These are phyloP conservation scores for Paramecium sonneborni DNA, from an alignment of 73 alveolate species.

Conservation along the genomic window DNA sequence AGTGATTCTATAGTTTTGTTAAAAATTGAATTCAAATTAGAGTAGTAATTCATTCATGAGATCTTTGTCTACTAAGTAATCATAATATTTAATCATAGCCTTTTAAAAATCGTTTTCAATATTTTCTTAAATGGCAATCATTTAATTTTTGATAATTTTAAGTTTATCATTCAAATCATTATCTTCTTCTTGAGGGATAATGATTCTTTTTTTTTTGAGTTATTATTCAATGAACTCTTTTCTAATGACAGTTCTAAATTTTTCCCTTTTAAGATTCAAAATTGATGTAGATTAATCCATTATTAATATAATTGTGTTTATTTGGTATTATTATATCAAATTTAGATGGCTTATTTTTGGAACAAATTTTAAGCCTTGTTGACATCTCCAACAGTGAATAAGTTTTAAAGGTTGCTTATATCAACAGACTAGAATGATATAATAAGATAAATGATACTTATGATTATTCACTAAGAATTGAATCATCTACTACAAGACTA, in stretches of 20 bases:
- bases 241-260: neutral
- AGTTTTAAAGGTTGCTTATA: neutral
- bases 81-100: neutral
- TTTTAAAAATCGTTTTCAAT: neutral
- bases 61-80: neutral
- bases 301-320: conserved; percentile 10
- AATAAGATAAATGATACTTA: neutral
- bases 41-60: neutral
- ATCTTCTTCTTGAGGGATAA: neutral
- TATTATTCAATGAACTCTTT: neutral
- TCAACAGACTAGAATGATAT: neutral
- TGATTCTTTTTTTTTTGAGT: neutral
- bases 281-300: neutral
- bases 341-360: conserved; percentile 46
- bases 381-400: conserved; percentile 28
- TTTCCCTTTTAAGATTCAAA: neutral
- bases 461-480: neutral
- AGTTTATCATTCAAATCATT: neutral
- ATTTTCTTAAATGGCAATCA: neutral
- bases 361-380: neutral
- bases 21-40: neutral
- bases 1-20: neutral
- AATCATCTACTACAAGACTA: conserved; percentile 47
- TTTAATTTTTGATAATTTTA: neutral
- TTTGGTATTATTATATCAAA: conserved; percentile 30